These are phyloP conservation scores for Corymbia calophylla DNA, from an alignment of 441 rosid species.

Conservation along the genomic window DNA sequence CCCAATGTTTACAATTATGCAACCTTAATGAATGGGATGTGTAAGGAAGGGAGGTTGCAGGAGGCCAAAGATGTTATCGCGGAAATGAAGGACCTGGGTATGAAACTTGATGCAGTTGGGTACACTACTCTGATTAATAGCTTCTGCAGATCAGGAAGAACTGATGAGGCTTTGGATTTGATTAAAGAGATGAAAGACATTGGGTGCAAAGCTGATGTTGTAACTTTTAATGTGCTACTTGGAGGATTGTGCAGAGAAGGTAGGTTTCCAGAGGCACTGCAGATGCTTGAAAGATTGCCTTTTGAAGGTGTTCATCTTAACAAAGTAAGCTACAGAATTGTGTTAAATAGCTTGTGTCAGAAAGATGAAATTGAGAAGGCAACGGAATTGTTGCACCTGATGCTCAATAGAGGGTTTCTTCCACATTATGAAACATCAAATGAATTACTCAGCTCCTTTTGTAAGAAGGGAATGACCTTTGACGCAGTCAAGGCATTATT, in stretches of 20 bases:
- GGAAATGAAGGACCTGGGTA: slow-evolving; percentile 52
- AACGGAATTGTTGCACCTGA: slow-evolving; percentile 36
- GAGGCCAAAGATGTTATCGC: slow-evolving; percentile 49
- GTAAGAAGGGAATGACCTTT: slow-evolving; percentile 43
- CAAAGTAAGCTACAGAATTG: slow-evolving; percentile 76
- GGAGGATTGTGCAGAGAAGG: slow-evolving; percentile 60
- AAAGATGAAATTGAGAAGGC: slow-evolving; percentile 58
- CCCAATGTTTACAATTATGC: slow-evolving; percentile 71
- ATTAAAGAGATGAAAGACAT: slow-evolving; percentile 61
- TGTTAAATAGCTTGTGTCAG: slow-evolving; percentile 51
- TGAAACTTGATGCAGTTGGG: slow-evolving; percentile 54
- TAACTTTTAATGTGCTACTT: slow-evolving; percentile 63
- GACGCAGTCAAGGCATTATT: slow-evolving; percentile 32
- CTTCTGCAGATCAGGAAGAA: slow-evolving; percentile 43
- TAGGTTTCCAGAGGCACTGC: slow-evolving; percentile 51
- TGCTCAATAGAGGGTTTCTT: slow-evolving; percentile 49
- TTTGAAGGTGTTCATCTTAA: slow-evolving; percentile 53
- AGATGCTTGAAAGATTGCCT: slow-evolving; percentile 44
- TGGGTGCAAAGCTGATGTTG: slow-evolving; percentile 57
- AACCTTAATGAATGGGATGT: slow-evolving; percentile 58
- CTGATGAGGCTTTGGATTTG: slow-evolving; percentile 47
- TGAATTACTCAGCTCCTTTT: slow-evolving; percentile 46
- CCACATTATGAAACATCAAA: slow-evolving; percentile 82
- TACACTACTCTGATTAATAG: slow-evolving; percentile 72
- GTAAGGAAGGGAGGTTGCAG: slow-evolving; percentile 52